Evolutionary conservation across 1,284 basidiomycete species (phyloP).

Genomic region (Ustilago crameri): DNA sequence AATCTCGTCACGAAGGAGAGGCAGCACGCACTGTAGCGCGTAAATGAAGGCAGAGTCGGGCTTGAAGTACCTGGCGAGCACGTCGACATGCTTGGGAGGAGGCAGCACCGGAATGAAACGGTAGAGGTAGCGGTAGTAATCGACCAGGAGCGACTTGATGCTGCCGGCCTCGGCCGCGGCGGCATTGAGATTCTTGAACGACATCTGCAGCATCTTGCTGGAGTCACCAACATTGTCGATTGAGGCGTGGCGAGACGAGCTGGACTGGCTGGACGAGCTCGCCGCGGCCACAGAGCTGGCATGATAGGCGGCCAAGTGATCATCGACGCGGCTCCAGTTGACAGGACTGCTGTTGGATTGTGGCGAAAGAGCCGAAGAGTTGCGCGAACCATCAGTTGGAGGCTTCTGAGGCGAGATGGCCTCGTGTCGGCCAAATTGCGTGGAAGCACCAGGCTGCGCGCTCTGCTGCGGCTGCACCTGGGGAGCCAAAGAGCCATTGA

Average conservation of each 20-base stretch:
- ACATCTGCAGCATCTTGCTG: slow-evolving; percentile 20
- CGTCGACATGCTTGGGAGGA: slow-evolving; percentile 47
- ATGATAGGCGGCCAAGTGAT: slow-evolving; percentile 27
- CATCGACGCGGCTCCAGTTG: slow-evolving; percentile 12
- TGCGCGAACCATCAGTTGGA: slow-evolving; percentile 5
- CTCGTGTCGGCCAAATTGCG: slow-evolving; percentile 1
- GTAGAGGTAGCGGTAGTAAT: slow-evolving; percentile 63
- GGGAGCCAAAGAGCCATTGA: slow-evolving; percentile 1
- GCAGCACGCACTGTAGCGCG: slow-evolving; percentile 56
- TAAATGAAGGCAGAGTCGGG: slow-evolving; percentile 57
- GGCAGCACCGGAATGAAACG: slow-evolving; percentile 61
- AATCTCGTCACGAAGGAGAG: slow-evolving; percentile 53
- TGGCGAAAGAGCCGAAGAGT: slow-evolving; percentile 16
- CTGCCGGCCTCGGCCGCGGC: slow-evolving; percentile 31
- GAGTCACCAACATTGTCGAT: slow-evolving; percentile 18
- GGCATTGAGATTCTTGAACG: slow-evolving; percentile 25
- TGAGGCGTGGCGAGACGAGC: slow-evolving; percentile 20
- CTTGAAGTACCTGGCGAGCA: slow-evolving; percentile 35
- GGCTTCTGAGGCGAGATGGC: neutral
- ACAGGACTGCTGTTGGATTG: slow-evolving; percentile 15
- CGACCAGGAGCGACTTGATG: slow-evolving; percentile 41
- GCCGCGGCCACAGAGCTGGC: slow-evolving; percentile 38
- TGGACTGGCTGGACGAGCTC: slow-evolving; percentile 15
- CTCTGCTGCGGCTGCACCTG: slow-evolving; percentile 11
- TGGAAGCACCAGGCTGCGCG: neutral